Evolutionary conservation across 2,329 filamentous ascomycete species (phyloP), one percentile per base, ranked within the genome.

Genomic region (Pseudogymnoascus sp.): DNA sequence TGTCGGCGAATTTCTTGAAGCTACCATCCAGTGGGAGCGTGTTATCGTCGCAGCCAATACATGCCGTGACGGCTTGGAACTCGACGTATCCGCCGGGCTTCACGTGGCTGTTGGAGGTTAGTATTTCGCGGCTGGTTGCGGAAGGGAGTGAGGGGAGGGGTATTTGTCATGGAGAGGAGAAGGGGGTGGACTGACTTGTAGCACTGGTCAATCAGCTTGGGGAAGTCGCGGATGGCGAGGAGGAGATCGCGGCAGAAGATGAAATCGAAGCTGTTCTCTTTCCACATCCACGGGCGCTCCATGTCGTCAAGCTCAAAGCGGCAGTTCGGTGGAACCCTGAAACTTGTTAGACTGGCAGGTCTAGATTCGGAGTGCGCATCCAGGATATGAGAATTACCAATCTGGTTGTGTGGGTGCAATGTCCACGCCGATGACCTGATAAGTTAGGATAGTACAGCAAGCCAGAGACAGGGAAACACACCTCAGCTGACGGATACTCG

Each of bases 301-400:
- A 80, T 75, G 41, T 72, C 69, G 38, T 72, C 69, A 15, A 71
- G 64, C 60, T 71, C 70, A 58, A 71, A 72, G n/a, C 44, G 66
- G 25, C 67, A 67, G 61, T 65, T 65, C 17, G 65, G 64, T 6
- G 70, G 70, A 13, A 70, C 63, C 58, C 58, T 61, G 58, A 21
- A 13, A 39, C 13, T 31, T 55, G 27, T 55, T 29, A 33, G 7
- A 5, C 15, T 59, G 31, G 33, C 21, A 10, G 6, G 21, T 3
- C 17, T 6, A 3, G 7, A n/a, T 42, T 33, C 2, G 13, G n/a
- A 15, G 25, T 10, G n/a, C 48, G 6, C 6, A 33, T 31, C 2
- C 5, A 10, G 8, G 15, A 7, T 7, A 12, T 39, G 13, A 3
- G 4, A 62, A 29, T 33, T 64, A 58, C 63, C 61, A 64, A n/a